phyloP scores from a whole-genome alignment of 2,329 filamentous ascomycete species.

The Xylariaceae sp. region DNA sequence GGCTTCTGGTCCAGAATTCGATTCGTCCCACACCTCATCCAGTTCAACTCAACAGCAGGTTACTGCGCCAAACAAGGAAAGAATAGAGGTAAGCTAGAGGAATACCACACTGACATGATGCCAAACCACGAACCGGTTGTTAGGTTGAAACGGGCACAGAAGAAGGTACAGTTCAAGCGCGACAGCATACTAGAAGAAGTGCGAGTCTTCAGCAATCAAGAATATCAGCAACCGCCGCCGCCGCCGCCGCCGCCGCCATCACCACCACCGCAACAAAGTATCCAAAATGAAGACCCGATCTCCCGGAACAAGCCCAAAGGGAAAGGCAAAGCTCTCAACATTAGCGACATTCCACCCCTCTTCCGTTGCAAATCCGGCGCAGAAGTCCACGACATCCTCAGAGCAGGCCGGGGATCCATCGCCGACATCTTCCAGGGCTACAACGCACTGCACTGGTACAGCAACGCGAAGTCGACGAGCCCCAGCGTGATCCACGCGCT shows the following conservation, averaged over 20 bases:
- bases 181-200: conserved; percentile 8
- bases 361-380: conserved; percentile 18
- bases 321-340: neutral
- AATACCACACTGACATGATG: neutral
- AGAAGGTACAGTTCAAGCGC: conserved; percentile 11
- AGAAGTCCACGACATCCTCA: conserved; percentile 12
- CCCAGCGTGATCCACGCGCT: conserved; percentile 18
- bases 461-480: conserved; percentile 23
- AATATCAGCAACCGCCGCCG: neutral
- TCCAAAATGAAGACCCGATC: neutral
- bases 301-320: neutral
- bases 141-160: neutral
- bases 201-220: neutral
- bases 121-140: neutral
- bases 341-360: conserved; percentile 15
- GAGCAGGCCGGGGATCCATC: conserved; percentile 3
- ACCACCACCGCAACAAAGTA: neutral
- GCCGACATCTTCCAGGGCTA: conserved; percentile 19
- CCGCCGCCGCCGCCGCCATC: neutral
- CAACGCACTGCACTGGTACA: conserved; percentile 27
- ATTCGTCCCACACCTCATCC: too few relatives aligned
- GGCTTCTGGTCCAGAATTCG: too few relatives aligned
- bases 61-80: too few relatives aligned
- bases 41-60: too few relatives aligned
- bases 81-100: neutral